Conservation (phyloP, 306 rosid species). For the Pachyrhizus erosus region DNA sequence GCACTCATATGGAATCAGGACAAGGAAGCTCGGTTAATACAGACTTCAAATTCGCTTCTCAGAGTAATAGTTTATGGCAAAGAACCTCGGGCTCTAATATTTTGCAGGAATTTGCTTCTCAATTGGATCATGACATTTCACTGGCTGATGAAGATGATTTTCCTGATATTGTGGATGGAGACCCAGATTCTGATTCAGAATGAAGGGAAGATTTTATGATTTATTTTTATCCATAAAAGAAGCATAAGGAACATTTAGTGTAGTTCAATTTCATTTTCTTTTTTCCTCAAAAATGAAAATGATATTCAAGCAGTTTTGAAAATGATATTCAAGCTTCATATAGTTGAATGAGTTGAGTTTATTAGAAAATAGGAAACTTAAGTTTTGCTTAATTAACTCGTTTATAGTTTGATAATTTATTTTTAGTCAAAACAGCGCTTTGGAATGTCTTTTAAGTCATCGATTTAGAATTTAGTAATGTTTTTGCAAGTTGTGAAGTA, state of each 20-base stretch:
- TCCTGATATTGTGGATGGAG: slow-evolving; percentile 78
- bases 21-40: slow-evolving; percentile 30
- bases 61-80: slow-evolving; percentile 26
- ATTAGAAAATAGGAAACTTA: background rate
- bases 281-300: background rate
- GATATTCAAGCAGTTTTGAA: background rate
- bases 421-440: background rate
- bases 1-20: slow-evolving; percentile 36
- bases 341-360: background rate
- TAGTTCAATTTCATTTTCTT: background rate
- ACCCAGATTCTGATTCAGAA: slow-evolving; percentile 75
- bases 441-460: background rate
- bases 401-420: background rate
- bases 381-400: background rate
- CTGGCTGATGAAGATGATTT: slow-evolving; percentile 52
- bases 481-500: background rate
- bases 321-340: background rate
- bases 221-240: background rate
- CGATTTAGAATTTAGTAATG: background rate
- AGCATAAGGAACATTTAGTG: background rate
- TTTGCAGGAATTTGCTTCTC: slow-evolving; percentile 33
- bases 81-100: slow-evolving; percentile 40
- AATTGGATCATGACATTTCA: slow-evolving; percentile 35
- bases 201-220: slow-evolving; percentile 25
- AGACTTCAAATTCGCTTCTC: slow-evolving; percentile 28